These are phyloP conservation scores for Ustilago hordei DNA, from an alignment of 1,284 basidiomycete genomes.

Conservation along the genomic window DNA sequence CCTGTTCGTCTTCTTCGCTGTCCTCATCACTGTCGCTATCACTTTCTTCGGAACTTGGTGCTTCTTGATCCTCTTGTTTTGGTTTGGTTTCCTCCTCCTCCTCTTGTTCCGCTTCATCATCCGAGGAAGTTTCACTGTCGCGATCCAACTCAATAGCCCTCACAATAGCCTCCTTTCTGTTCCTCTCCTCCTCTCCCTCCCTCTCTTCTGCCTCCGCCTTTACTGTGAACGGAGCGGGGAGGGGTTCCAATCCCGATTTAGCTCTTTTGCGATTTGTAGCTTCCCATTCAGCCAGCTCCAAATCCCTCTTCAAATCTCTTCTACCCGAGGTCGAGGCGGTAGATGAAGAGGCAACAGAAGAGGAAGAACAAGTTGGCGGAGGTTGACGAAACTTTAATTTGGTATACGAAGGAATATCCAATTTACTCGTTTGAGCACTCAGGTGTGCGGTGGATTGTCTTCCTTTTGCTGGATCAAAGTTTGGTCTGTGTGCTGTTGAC, in stretches of 20 bases:
- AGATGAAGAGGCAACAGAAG: constrained; percentile 2
- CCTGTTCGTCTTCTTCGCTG: not conserved
- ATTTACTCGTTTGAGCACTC: constrained; percentile 32
- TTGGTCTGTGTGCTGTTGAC: constrained; percentile 67
- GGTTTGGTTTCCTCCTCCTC: constrained; percentile 11
- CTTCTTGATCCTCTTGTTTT: not conserved
- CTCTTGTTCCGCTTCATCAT: constrained; percentile 17
- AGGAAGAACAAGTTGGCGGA: constrained; percentile 21
- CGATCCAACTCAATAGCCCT: constrained; percentile 1
- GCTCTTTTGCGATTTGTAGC: constrained; percentile 40
- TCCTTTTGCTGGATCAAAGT: constrained; percentile 62
- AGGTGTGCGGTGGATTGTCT: constrained; percentile 50
- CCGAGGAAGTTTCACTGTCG: constrained; percentile 8
- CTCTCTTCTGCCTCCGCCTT: not conserved
- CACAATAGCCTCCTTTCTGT: constrained; percentile 3
- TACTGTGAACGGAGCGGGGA: not conserved
- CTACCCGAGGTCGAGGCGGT: not conserved
- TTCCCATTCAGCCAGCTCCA: constrained; percentile 57
- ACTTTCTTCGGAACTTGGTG: not conserved
- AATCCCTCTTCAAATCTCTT: constrained; percentile 60
- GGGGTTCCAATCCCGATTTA: constrained; percentile 7
- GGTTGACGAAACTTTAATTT: constrained; percentile 65
- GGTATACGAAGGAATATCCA: constrained; percentile 59
- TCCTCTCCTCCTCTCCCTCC: not conserved
- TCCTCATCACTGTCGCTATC: not conserved